Evolutionary conservation across 2,329 filamentous ascomycete species (phyloP).

Genomic region (Pseudogymnoascus sp.): DNA sequence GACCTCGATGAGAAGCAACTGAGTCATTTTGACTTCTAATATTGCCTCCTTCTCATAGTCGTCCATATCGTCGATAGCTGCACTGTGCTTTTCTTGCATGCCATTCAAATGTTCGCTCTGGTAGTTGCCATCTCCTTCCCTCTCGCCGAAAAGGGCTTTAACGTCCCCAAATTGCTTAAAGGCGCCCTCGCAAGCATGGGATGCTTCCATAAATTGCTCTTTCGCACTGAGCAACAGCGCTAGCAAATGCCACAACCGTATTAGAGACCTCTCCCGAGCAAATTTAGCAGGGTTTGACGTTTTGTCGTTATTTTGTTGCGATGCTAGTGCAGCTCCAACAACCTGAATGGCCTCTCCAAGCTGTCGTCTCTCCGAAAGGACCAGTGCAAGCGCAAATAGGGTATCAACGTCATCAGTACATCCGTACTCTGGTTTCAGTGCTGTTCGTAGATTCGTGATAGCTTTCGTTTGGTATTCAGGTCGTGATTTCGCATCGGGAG

Average conservation of each 20-base stretch:
- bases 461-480: constrained; percentile 71
- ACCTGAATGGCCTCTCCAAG: constrained; percentile 73
- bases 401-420: constrained; percentile 65
- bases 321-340: constrained; percentile 67
- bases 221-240: constrained; percentile 78
- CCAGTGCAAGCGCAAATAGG: constrained; percentile 71
- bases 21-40: constrained; percentile 93
- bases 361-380: constrained; percentile 84
- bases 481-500: constrained; percentile 65
- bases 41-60: constrained; percentile 78
- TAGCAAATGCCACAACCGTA: constrained; percentile 88
- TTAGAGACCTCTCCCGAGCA: constrained; percentile 52
- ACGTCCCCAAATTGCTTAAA: constrained; percentile 82
- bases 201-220: constrained; percentile 75
- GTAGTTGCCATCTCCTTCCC: constrained; percentile 42
- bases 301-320: constrained; percentile 36
- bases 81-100: constrained; percentile 27
- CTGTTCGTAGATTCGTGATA: constrained; percentile 66
- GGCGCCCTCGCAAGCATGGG: constrained; percentile 78
- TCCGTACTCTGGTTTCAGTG: constrained; percentile 60
- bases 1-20: constrained; percentile 75
- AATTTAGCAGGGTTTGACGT: constrained; percentile 31
- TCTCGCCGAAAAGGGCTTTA: constrained; percentile 59
- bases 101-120: constrained; percentile 60
- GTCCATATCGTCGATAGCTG: constrained; percentile 68